Base-by-base conservation (phyloP, 2,329 filamentous ascomycete genomes). In the Botrytis deweyae region DNA sequence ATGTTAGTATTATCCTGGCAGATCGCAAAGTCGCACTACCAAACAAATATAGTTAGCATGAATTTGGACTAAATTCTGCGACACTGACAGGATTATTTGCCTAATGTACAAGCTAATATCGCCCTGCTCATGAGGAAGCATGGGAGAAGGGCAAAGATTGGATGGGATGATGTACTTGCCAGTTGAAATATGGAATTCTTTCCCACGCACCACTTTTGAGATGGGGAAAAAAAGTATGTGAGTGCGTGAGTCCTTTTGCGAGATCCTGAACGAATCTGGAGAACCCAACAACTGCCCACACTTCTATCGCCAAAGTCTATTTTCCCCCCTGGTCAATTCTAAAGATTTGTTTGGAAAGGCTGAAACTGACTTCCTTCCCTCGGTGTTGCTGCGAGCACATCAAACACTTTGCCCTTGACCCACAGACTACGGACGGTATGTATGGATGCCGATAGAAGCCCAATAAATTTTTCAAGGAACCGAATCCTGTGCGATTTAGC, bases 21-120 rank as follows among this genome's bases (percentile, higher is more conserved):
- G 65, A 42, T 73, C 25, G 20, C 33, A 44, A 42, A 66, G 55
- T 70, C 71, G 66, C 72, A 49, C 78, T 78, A 74, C 73, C 72
- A 73, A 59, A 65, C 74, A 72, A 65, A 58, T 52, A 61, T 67
- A 69, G 76, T 78, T 74, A 79, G 77, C 78, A 78, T 76, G 40
- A 62, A 38, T 46, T 62, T 58, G 44, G n/a, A 44, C 22, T 14
- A 18, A 36, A 61, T 62, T 69, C 71, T 69, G 71, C 64, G 64
- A 72, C 40, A 69, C 40, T 38, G 38, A 25, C 36, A 72, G 40
- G 40, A 62, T 62, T 64, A 42, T 42, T n/a, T 55, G 36, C 61
- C 61, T 59, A 40, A 52, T 40, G 29, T 55, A 55, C 46, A 46
- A 46, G 25, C 33, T 33, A n/a, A 36, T 20, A 29, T 40, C n/a